Base-by-base conservation (phyloP, 2,329 filamentous ascomycete genomes). In the Venturiaceae sp. region DNA sequence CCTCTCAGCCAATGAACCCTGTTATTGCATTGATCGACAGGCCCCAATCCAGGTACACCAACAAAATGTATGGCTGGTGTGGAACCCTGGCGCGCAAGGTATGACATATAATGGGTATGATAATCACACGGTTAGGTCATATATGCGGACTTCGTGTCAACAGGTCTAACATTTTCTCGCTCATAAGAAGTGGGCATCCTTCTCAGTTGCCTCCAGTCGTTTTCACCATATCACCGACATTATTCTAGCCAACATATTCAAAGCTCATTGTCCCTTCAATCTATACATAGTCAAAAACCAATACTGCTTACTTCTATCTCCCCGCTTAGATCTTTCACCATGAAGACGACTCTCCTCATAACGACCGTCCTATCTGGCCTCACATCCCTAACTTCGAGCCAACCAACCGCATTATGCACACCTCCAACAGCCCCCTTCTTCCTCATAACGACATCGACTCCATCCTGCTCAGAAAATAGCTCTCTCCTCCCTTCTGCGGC, bases 401-500 rank as follows among this genome's bases (percentile, higher is more conserved):
- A 50, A 50, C n/a, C 26, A 21, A 5, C 21, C 41, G 21, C 21
- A n/a, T 28, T 6, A 23, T 50, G 44, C 44, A n/a, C 26, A 14
- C 23, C 13, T n/a, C 16, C 34, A 30, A 34, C 55, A 36, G 9
- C 19, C 16, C 13, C 3, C n/a, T 26, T 14, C 28, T 39, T 28
- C 53, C 23, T 59, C 41, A 3, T 52, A 13, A n/a, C 13, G 9
- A 39, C 23, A 13, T 26, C 30, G 9, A 55, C 30, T 33, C 46
- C 46, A 44, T 6, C 14, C 30, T 55, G 14, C 37, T 13, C 26
- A 44, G 53, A 32, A 9, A 39, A n/a, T 30, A n/a, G 30, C 46
- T 34, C 46, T 55, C 41, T 58, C 39, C 11, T 9, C 32, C 4
- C 30, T 32, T 34, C 60, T 66, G 66, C 34, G n/a, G 19, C 36